phyloP scores from a whole-genome alignment of 2,329 filamentous ascomycete genomes.

The Parastagonospora avenae region DNA sequence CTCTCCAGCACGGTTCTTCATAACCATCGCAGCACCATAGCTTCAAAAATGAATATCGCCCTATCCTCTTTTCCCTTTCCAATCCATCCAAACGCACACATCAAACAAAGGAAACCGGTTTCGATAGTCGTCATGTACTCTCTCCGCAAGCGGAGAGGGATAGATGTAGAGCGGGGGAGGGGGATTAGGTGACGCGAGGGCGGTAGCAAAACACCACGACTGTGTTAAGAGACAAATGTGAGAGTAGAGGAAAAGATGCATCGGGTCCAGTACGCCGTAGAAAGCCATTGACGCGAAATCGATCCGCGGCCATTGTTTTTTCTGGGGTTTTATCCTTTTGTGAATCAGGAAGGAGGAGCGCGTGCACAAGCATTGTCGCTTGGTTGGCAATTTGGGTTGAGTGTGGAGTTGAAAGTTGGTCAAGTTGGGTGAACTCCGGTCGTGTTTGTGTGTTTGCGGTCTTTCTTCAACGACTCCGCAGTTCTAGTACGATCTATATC shows the following conservation, averaged over 20 bases:
- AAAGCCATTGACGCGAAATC: constrained; percentile 36
- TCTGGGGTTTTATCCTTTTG: constrained; percentile 33
- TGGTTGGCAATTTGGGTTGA: constrained; percentile 28
- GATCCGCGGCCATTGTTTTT: constrained; percentile 38
- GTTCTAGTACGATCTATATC: constrained; percentile 27
- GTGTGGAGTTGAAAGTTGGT: constrained; percentile 12
- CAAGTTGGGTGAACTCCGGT: constrained; percentile 17
- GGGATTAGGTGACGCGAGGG: constrained; percentile 24
- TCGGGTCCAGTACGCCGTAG: constrained; percentile 29
- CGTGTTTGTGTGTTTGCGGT: constrained; percentile 25
- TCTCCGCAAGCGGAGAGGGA: constrained; percentile 32
- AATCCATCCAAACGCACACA: constrained; percentile 19
- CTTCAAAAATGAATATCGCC: constrained; percentile 25
- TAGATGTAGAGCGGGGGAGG: constrained; percentile 9
- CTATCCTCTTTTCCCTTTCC: constrained; percentile 12
- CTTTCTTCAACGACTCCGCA: constrained; percentile 14
- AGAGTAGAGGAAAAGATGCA: constrained; percentile 19
- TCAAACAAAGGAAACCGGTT: constrained; percentile 44
- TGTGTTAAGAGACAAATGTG: constrained; percentile 16
- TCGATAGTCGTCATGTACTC: constrained; percentile 39
- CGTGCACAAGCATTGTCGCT: constrained; percentile 21
- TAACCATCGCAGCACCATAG: constrained; percentile 31
- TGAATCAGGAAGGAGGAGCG: constrained; percentile 26
- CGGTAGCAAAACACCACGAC: constrained; percentile 35
- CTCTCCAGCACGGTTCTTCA: constrained; percentile 28